Evolutionary conservation across 495 filamentous ascomycete genomes (phyloP).

Genomic region (Penicillium crystallinum): DNA sequence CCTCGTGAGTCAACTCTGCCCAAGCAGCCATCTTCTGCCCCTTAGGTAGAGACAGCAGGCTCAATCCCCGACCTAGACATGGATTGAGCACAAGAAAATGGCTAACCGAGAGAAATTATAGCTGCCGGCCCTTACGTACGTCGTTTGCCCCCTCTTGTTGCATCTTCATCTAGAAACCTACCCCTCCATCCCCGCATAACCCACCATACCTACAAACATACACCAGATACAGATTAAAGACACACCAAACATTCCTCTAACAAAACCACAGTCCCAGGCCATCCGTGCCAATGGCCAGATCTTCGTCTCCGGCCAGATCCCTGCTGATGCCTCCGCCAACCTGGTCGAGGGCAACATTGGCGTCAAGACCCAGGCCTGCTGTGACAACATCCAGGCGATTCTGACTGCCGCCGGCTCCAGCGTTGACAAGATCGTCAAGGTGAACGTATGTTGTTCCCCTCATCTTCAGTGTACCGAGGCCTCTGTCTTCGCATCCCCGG

Average conservation of each 20-base stretch:
- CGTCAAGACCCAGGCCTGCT: conserved; percentile 69
- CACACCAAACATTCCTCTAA: conserved; percentile 1
- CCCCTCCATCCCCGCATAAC: not conserved
- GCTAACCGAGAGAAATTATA: conserved; percentile 35
- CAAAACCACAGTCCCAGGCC: conserved; percentile 67
- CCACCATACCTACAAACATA: not conserved
- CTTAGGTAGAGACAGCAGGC: not conserved
- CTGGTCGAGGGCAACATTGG: conserved; percentile 72
- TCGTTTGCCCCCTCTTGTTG: conserved; percentile 12
- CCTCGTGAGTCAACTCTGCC: conserved; percentile 35
- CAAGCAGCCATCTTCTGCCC: not conserved
- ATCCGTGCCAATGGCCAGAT: conserved; percentile 76
- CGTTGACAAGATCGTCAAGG: conserved; percentile 73
- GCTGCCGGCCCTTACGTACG: conserved; percentile 57
- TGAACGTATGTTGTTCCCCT: conserved; percentile 44
- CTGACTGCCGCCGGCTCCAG: conserved; percentile 71
- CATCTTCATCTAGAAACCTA: not conserved
- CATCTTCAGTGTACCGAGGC: not conserved
- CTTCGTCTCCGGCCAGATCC: conserved; percentile 93
- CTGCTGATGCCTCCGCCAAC: conserved; percentile 67
- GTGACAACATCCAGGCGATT: conserved; percentile 72
- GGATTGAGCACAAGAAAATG: not conserved
- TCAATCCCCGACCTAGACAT: not conserved
- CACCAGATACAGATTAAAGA: not conserved
- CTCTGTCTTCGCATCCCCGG: not conserved